Evolutionary conservation across 371 early-diverging fungal genomes (phyloP).

Genomic region (Cokeromyces recurvatus): DNA sequence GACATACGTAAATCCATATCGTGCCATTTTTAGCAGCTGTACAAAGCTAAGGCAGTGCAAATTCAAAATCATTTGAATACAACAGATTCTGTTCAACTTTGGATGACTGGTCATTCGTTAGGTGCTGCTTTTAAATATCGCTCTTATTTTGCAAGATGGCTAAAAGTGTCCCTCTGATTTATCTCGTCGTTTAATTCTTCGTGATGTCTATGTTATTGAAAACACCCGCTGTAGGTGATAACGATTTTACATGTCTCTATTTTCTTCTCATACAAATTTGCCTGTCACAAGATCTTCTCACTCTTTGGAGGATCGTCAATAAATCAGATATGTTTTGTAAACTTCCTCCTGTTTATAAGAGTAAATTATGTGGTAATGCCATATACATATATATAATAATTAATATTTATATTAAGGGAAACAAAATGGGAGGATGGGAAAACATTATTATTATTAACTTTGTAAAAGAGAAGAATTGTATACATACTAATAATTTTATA

Average conservation of each 20-base stretch:
- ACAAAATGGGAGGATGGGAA: no score
- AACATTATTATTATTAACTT: no score
- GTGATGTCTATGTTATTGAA: conserved; percentile 43
- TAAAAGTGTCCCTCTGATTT: conserved; percentile 34
- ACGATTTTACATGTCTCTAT: conserved; percentile 36
- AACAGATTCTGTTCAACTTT: conserved; percentile 45
- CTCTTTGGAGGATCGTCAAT: conserved; percentile 37
- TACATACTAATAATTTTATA: no score
- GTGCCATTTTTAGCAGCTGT: conserved; percentile 32
- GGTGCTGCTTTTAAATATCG: conserved; percentile 41
- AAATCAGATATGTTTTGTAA: conserved; percentile 26
- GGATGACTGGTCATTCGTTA: conserved; percentile 51
- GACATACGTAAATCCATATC: conserved; percentile 49
- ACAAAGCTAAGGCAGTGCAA: conserved; percentile 27
- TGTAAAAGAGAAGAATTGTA: no score
- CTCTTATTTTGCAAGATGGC: conserved; percentile 44
- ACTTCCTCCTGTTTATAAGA: conserved; percentile 30
- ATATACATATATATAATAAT: no score
- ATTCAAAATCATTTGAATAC: no score
- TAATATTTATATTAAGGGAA: no score
- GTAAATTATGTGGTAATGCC: conserved; percentile 16
- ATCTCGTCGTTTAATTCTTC: conserved; percentile 14
- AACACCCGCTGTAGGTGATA: conserved; percentile 45
- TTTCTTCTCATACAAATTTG: conserved; percentile 31
- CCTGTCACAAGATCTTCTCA: no score